Percentiles rank a stretch among this genome's conserved stretches.
Conservation (phyloP, 148 eudicot species). For the Silene uniflora region DNA sequence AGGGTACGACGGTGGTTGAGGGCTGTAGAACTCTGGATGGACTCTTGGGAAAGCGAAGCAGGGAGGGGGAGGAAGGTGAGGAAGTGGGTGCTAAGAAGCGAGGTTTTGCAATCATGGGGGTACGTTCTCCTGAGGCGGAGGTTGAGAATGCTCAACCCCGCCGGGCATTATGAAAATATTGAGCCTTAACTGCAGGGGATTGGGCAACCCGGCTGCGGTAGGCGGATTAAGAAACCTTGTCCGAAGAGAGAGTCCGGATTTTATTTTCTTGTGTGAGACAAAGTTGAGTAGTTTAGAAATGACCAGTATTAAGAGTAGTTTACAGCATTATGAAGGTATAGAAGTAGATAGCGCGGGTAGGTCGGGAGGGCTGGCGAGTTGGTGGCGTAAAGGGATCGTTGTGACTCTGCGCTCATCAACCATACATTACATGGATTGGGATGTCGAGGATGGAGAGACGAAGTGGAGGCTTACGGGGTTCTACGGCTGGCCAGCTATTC, state of each 20-base stretch:
- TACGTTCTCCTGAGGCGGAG: too few species aligned
- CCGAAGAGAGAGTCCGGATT: neutral
- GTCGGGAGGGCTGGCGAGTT: neutral
- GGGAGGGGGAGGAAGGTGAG: too few species aligned
- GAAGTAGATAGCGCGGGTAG: neutral
- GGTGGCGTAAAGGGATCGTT: neutral
- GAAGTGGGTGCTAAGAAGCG: too few species aligned
- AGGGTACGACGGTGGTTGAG: too few species aligned
- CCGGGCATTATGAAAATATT: too few species aligned
- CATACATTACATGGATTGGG: neutral
- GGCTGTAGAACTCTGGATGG: too few species aligned
- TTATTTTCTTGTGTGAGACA: slow-evolving; percentile 9
- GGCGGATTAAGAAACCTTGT: neutral
- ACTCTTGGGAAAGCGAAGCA: too few species aligned
- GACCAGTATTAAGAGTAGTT: neutral
- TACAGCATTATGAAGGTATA: neutral
- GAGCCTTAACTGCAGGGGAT: slow-evolving; percentile 12
- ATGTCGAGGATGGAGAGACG: rapidly evolving
- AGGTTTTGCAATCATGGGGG: too few species aligned
- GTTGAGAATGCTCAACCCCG: too few species aligned
- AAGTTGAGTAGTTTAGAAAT: neutral
- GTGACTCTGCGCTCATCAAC: neutral
- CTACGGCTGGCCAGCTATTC: neutral
- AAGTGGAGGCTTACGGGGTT: neutral
- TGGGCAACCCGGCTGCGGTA: slow-evolving; percentile 13